A percentile compares a stretch with the other conserved stretches of the same genome.
phyloP scores from a whole-genome alignment of 2,329 filamentous ascomycete genomes.

The Paecilomyces niveus region DNA sequence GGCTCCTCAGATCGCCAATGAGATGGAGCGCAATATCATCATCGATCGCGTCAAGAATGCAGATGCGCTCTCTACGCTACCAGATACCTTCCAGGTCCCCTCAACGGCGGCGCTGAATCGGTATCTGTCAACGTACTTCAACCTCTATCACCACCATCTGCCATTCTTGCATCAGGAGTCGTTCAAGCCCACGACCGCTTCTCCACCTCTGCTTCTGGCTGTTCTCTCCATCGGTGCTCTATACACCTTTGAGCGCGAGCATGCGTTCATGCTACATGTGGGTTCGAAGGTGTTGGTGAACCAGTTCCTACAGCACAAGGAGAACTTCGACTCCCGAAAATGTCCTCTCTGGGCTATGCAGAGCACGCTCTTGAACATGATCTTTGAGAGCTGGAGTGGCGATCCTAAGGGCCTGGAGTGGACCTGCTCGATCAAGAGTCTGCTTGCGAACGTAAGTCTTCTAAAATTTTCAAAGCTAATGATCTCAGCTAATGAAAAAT shows the following conservation, averaged over 20 bases:
- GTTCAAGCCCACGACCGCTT: slow-evolving; percentile 72
- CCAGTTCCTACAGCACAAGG: slow-evolving; percentile 95
- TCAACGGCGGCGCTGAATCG: slow-evolving; percentile 75
- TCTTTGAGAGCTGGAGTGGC: slow-evolving; percentile 98
- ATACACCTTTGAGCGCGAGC: slow-evolving; percentile 94
- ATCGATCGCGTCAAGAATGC: slow-evolving; percentile 76
- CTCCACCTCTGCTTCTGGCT: slow-evolving; percentile 76
- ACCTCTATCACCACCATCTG: slow-evolving; percentile 91
- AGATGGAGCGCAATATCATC: slow-evolving; percentile 79
- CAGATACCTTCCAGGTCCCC: slow-evolving; percentile 85
- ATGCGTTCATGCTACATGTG: slow-evolving; percentile 94
- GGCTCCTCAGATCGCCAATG: slow-evolving; percentile 72
- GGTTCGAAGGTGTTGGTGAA: slow-evolving; percentile 96
- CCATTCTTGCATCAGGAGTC: slow-evolving; percentile 92
- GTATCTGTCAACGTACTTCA: slow-evolving; percentile 93
- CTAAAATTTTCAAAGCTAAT: not conserved
- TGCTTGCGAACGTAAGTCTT: slow-evolving; percentile 67
- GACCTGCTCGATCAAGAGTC: slow-evolving; percentile 97
- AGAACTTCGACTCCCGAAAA: slow-evolving; percentile 96
- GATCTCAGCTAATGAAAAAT: not conserved
- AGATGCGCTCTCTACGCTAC: slow-evolving; percentile 74
- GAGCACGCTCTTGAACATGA: slow-evolving; percentile 93
- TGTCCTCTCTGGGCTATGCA: slow-evolving; percentile 99
- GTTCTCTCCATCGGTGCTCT: slow-evolving; percentile 92
- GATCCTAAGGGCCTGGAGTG: slow-evolving; percentile 96